Evolutionary conservation across 2,329 filamentous ascomycete genomes (phyloP), one percentile per base, ranked within the genome.

Genomic region (Penicillium sp.): DNA sequence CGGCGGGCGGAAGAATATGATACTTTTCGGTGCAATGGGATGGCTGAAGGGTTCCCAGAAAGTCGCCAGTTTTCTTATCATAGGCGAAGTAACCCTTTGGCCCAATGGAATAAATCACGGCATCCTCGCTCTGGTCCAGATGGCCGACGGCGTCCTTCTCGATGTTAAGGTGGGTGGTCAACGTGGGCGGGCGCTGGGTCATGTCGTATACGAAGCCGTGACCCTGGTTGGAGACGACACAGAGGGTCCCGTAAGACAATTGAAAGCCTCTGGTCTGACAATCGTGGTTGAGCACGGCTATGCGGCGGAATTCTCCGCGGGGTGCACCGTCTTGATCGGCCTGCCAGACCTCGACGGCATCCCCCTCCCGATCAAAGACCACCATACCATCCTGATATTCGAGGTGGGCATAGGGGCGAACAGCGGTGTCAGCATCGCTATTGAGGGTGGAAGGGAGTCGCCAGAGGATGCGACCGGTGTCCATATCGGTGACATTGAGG

Each of bases 361-460:
- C 72, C 3, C 76, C 76, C 37, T 75, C 71, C 0, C 75, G 67
- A 59, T 80, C 77, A 62, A 75, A 80, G 2, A 77, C 76, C 2
- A 72, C 76, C 45, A 72, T 75, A 10, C 77, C 77, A 62, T 78
- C 72, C 52, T 79, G 70, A 50, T 80, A 80, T 49, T 80, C 77
- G 10, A 80, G 62, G 63, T 79, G 78, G 1, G 77, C 78, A 51
- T 74, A 78, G 4, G 73, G 70, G 11, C 75, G 69, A 28, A 79
- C 77, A 0, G 67, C 65, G 10, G 71, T 55, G 19, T 59, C 51
- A n/a, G n/a, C n/a, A 10, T 66, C 63, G 18, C 37, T 58, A 48
- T 68, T 61, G 19, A 61, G 52, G 31, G 62, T 61, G 2, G 69
- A 67, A 21, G 69, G 69, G 2, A 71, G 66, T 23, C 59, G 62